These are phyloP conservation scores for Malassezia vespertilionis DNA, from an alignment of 1,284 basidiomycete species.

Conservation along the genomic window DNA sequence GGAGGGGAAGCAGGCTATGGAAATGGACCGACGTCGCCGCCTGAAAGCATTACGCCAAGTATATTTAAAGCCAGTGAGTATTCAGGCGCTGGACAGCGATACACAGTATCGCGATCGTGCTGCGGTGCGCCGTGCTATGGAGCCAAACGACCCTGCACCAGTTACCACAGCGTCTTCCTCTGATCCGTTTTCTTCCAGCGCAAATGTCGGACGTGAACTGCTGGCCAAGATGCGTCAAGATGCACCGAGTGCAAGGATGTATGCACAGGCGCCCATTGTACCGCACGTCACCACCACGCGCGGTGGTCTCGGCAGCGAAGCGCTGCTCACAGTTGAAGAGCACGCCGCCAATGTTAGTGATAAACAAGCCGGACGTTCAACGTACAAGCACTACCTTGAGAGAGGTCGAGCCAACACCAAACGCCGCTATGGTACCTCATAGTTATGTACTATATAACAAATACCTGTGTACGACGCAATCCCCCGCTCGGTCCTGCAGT, in stretches of 20 bases:
- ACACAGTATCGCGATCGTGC: slow-evolving; percentile 14
- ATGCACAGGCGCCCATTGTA: slow-evolving; percentile 1
- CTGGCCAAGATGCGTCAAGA: slow-evolving; percentile 8
- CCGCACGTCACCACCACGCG: slow-evolving; percentile 7
- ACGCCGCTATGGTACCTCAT: not conserved
- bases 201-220: slow-evolving; percentile 11
- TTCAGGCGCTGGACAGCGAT: not conserved
- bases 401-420: not conserved
- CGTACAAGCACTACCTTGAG: not conserved
- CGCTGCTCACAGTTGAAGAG: not conserved
- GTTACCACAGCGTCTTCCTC: too few relatives aligned
- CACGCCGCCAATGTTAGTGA: not conserved
- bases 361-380: slow-evolving; percentile 1
- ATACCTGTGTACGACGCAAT: slow-evolving; percentile 31
- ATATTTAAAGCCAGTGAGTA: not conserved
- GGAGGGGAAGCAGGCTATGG: not conserved
- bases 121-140: slow-evolving; percentile 7
- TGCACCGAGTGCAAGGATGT: not conserved
- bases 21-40: slow-evolving; percentile 5
- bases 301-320: slow-evolving; percentile 9
- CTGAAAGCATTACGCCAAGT: slow-evolving; percentile 3
- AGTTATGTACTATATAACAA: slow-evolving; percentile 26
- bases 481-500: slow-evolving; percentile 33
- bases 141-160: too few relatives aligned
- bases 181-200: too few relatives aligned